Percentiles rank a stretch among this genome's conserved stretches.
Evolutionary conservation across 1,284 basidiomycete species (phyloP).

Genomic region (Somion occarium): DNA sequence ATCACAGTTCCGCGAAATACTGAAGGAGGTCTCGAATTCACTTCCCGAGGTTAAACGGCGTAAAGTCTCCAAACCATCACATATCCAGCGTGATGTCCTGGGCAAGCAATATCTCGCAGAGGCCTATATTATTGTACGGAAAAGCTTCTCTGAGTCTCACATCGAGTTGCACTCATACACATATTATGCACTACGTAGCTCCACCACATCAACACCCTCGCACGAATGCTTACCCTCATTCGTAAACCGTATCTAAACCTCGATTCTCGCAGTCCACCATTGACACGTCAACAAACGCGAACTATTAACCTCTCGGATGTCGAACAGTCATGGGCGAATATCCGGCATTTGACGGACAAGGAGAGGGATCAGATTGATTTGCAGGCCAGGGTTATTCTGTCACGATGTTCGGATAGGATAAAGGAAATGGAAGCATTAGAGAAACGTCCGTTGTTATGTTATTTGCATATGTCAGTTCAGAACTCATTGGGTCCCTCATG

Average conservation of each 20-base stretch:
- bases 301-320: slow-evolving; percentile 51
- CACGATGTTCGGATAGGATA: slow-evolving; percentile 79
- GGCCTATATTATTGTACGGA: slow-evolving; percentile 68
- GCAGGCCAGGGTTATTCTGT: slow-evolving; percentile 78
- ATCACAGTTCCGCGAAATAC: slow-evolving; percentile 48
- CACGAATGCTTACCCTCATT: slow-evolving; percentile 63
- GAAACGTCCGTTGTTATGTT: slow-evolving; percentile 53
- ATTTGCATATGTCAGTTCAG: background rate
- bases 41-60: slow-evolving; percentile 46
- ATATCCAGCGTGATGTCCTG: slow-evolving; percentile 33
- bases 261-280: slow-evolving; percentile 49
- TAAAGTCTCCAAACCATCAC: slow-evolving; percentile 37
- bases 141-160: too few species aligned
- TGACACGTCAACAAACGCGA: slow-evolving; percentile 44
- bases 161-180: too few species aligned
- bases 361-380: slow-evolving; percentile 91
- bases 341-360: slow-evolving; percentile 74
- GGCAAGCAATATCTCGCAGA: slow-evolving; percentile 68
- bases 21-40: slow-evolving; percentile 42
- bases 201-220: slow-evolving; percentile 66
- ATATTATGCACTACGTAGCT: slow-evolving; percentile 41
- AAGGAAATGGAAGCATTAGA: slow-evolving; percentile 83
- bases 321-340: slow-evolving; percentile 58
- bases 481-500: background rate
- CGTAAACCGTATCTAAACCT: slow-evolving; percentile 78